Evolutionary conservation across 805 yeast species (phyloP).

Genomic region (Cyberlindnera bimundalis): DNA sequence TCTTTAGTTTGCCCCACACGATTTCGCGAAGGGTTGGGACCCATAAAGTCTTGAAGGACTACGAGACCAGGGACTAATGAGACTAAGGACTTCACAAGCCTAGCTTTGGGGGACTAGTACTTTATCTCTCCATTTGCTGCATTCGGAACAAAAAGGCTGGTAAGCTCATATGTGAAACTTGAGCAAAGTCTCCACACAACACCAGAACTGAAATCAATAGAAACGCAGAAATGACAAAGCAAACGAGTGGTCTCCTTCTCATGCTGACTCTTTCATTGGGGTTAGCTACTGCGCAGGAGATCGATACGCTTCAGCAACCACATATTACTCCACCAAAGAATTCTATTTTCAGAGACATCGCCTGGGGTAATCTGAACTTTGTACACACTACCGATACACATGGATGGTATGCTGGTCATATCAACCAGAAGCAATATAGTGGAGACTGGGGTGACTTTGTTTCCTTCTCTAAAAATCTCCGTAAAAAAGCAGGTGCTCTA

Average conservation of each 20-base stretch:
- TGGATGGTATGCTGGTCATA: slow-evolving; percentile 93
- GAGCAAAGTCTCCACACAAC: no score
- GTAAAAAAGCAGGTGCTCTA: slow-evolving; percentile 37
- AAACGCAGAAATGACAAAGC: no score
- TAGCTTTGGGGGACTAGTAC: neutral
- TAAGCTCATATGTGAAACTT: neutral
- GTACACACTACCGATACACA: slow-evolving; percentile 96
- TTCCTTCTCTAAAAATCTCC: slow-evolving; percentile 58
- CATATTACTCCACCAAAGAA: slow-evolving; percentile 29
- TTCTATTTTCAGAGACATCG: slow-evolving; percentile 47
- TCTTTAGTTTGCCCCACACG: no score
- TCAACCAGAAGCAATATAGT: slow-evolving; percentile 68
- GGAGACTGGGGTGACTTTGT: slow-evolving; percentile 93
- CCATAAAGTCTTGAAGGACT: no score
- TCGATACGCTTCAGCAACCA: slow-evolving; percentile 24
- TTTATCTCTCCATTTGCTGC: slow-evolving; percentile 10
- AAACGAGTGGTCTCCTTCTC: no score
- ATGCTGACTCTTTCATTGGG: no score
- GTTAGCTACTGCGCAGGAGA: no score
- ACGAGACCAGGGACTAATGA: no score
- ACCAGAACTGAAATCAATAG: no score
- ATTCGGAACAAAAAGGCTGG: slow-evolving; percentile 4
- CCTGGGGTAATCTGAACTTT: slow-evolving; percentile 75
- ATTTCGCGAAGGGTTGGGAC: no score
- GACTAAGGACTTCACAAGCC: no score